A percentile compares a stretch with the other conserved stretches of the same genome.
These are phyloP conservation scores for Aurinia saxatilis DNA, from an alignment of 345 rosid species.

Conservation along the genomic window DNA sequence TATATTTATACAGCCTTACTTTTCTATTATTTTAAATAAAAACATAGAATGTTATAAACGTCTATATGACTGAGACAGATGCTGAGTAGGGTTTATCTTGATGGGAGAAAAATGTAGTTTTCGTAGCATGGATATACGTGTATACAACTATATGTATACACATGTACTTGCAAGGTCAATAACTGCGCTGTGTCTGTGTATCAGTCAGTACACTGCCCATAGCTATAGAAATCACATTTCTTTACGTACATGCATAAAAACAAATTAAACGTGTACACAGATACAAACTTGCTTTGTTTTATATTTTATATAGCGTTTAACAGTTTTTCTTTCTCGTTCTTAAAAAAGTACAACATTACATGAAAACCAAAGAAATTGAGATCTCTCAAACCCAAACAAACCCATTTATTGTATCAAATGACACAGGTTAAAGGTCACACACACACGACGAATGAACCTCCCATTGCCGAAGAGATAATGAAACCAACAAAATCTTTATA, in stretches of 20 bases:
- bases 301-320: background rate
- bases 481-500: conserved; percentile 5
- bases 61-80: background rate
- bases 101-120: background rate
- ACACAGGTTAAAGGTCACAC: conserved; percentile 1
- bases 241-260: background rate
- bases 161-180: conserved; percentile 8
- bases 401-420: background rate
- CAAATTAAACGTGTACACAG: background rate
- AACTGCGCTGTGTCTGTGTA: conserved; percentile 7
- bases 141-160: background rate
- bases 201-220: background rate
- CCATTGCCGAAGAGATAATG: background rate
- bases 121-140: background rate
- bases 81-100: background rate
- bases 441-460: background rate
- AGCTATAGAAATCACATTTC: background rate
- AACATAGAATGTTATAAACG: background rate
- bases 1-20: background rate
- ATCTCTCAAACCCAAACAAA: background rate
- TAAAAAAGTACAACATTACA: background rate
- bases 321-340: background rate
- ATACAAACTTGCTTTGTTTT: conserved; percentile 9
- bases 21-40: background rate
- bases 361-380: background rate